These are phyloP conservation scores for Pseudonitzschia delicatissima DNA, from an alignment of 108 stramenopile species.

Conservation along the genomic window DNA sequence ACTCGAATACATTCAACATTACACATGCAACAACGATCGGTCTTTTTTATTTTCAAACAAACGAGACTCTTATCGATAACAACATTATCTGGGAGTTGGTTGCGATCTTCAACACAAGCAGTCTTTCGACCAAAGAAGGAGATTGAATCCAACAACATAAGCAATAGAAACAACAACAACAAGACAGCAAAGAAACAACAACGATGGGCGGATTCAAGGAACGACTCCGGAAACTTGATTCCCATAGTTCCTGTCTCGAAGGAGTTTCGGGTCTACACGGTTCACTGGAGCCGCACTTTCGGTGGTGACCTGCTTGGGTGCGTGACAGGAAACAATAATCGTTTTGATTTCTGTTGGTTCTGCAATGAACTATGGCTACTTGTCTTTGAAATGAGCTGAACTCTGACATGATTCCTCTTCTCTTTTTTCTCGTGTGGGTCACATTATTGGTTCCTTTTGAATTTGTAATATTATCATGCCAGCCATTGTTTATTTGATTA, in stretches of 20 bases:
- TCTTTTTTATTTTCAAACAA: no score
- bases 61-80: no score
- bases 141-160: no score
- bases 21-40: no score
- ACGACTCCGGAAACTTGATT: slow-evolving; percentile 48
- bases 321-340: no score
- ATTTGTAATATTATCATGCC: neutral
- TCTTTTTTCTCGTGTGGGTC: neutral
- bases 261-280: slow-evolving; percentile 82
- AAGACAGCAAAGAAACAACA: no score
- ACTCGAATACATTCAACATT: no score
- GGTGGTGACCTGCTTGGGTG: slow-evolving; percentile 37
- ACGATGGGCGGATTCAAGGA: slow-evolving; percentile 35
- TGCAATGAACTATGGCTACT: neutral
- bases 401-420: neutral
- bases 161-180: no score
- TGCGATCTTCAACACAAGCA: no score
- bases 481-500: slow-evolving; percentile 60
- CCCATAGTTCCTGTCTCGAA: slow-evolving; percentile 68
- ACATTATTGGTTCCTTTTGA: neutral
- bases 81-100: no score
- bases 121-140: no score
- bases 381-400: neutral
- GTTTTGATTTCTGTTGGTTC: neutral
- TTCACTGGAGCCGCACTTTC: slow-evolving; percentile 51